Percentiles rank a stretch among this genome's conserved stretches.
phyloP scores from a whole-genome alignment of 208 protist genomes.

The Vickermania spadyakhi region DNA sequence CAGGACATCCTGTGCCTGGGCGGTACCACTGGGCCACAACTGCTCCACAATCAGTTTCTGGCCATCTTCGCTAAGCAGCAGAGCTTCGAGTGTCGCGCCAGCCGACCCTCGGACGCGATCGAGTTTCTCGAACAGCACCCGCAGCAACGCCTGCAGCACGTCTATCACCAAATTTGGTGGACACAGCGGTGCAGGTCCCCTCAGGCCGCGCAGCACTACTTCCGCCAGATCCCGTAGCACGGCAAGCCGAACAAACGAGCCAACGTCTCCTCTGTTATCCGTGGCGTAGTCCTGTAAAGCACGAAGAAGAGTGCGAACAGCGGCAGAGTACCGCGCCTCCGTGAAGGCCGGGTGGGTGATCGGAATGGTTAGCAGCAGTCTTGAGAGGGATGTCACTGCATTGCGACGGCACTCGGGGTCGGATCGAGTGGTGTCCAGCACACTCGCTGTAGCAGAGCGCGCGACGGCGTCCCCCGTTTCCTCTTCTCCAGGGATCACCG shows the following conservation, averaged over 20 bases:
- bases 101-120: conserved; percentile 78
- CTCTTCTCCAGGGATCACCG: neutral
- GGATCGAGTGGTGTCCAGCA: conserved; percentile 23
- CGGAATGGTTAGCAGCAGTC: conserved; percentile 21
- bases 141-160: conserved; percentile 57
- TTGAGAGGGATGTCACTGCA: conserved; percentile 54
- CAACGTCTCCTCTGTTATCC: conserved; percentile 96
- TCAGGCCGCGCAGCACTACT: conserved; percentile 35
- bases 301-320: conserved; percentile 43
- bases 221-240: conserved; percentile 55
- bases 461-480: neutral
- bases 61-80: conserved; percentile 18
- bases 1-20: neutral
- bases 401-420: conserved; percentile 91
- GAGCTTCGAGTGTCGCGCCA: conserved; percentile 20
- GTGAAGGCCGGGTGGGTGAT: conserved; percentile 9
- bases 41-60: conserved; percentile 1
- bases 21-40: neutral
- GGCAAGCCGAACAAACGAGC: conserved; percentile 94
- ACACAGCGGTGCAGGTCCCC: neutral
- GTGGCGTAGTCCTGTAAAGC: conserved; percentile 88
- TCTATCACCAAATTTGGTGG: no score
- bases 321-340: conserved; percentile 14
- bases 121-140: conserved; percentile 88
- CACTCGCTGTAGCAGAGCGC: conserved; percentile 4